Percentiles rank a stretch among this genome's conserved stretches.
phyloP scores from a whole-genome alignment of 495 filamentous ascomycete species.

The Annulohypoxylon nitens region DNA sequence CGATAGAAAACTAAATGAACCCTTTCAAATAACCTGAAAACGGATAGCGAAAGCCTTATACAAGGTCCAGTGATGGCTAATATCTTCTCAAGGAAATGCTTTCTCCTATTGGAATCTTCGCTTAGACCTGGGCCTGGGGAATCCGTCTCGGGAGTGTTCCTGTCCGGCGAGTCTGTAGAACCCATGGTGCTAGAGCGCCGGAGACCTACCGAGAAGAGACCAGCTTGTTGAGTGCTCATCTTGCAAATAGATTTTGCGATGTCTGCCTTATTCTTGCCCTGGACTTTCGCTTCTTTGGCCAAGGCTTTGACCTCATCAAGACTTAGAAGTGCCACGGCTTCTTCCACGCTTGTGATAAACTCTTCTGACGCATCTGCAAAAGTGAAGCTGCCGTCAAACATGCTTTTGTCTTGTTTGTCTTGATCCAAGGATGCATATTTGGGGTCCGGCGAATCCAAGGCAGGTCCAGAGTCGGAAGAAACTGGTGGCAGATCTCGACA shows the following conservation, averaged over 20 bases:
- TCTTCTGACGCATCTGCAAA: conserved; percentile 85
- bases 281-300: conserved; percentile 87
- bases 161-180: conserved; percentile 50
- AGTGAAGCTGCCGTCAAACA: conserved; percentile 67
- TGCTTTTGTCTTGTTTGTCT: conserved; percentile 61
- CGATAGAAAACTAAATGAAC: conserved; percentile 96
- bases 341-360: conserved; percentile 82
- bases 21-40: conserved; percentile 89
- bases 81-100: conserved; percentile 73
- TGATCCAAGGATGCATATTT: conserved; percentile 13
- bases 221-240: conserved; percentile 78
- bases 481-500: conserved; percentile 32
- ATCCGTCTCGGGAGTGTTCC: conserved; percentile 32
- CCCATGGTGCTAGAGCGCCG: conserved; percentile 65
- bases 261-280: conserved; percentile 91
- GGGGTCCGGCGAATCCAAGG: neutral
- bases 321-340: conserved; percentile 82
- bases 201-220: conserved; percentile 72
- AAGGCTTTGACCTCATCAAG: conserved; percentile 88
- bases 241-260: conserved; percentile 77
- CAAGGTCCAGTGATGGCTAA: conserved; percentile 83
- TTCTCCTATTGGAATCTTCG: conserved; percentile 57
- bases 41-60: conserved; percentile 79
- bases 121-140: conserved; percentile 29
- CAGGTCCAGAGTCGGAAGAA: conserved; percentile 1